These are phyloP conservation scores for Neonectria punicea DNA, from an alignment of 2,329 filamentous ascomycete genomes.

Conservation along the genomic window DNA sequence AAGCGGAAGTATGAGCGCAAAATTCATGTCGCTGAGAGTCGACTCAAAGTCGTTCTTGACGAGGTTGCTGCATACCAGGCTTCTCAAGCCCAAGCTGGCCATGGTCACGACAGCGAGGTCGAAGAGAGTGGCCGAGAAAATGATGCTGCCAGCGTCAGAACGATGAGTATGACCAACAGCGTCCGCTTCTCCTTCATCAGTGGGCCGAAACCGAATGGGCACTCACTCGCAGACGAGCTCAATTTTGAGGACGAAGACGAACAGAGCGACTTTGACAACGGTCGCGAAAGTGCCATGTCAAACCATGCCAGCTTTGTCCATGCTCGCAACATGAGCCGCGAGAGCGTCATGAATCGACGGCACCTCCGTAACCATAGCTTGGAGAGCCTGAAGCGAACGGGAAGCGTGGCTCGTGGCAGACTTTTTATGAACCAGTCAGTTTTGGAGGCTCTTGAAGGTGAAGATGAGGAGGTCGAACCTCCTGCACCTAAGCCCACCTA, in stretches of 20 bases:
- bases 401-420: constrained; percentile 64
- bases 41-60: constrained; percentile 84
- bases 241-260: constrained; percentile 85
- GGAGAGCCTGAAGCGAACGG: constrained; percentile 66
- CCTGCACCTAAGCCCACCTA: constrained; percentile 63
- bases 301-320: constrained; percentile 57
- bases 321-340: constrained; percentile 65
- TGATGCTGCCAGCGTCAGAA: constrained; percentile 77
- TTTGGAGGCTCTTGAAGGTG: constrained; percentile 65
- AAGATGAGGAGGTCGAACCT: constrained; percentile 62
- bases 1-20: constrained; percentile 84
- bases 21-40: constrained; percentile 88
- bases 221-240: constrained; percentile 91
- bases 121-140: constrained; percentile 72
- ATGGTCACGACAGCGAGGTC: constrained; percentile 64
- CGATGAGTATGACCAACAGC: constrained; percentile 77
- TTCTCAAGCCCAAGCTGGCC: constrained; percentile 55
- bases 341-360: constrained; percentile 60
- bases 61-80: constrained; percentile 81
- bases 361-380: constrained; percentile 68
- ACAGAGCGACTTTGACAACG: constrained; percentile 74
- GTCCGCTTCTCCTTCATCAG: constrained; percentile 79
- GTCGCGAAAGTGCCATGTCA: constrained; percentile 71
- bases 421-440: constrained; percentile 65
- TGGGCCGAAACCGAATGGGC: constrained; percentile 69